A percentile compares a stretch with the other conserved stretches of the same genome.
These are phyloP conservation scores for Peronospora destructor DNA, from an alignment of 352 stramenopile species.

Conservation along the genomic window DNA sequence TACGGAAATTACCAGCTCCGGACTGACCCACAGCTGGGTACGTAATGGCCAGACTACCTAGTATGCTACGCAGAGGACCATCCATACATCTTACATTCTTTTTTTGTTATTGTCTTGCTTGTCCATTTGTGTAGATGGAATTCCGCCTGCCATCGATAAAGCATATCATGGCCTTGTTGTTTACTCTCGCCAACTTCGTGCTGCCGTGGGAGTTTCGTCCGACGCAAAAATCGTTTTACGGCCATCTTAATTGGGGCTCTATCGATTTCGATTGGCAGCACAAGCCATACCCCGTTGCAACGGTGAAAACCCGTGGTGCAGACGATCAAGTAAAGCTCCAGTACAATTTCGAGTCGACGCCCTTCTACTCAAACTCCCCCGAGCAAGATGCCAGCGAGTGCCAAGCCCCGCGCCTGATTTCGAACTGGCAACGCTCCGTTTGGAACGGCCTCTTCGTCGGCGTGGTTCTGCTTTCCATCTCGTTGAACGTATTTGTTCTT, in stretches of 20 bases:
- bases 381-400: slow-evolving; percentile 42
- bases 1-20: slow-evolving; percentile 88
- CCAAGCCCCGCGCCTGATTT: slow-evolving; percentile 37
- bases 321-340: slow-evolving; percentile 68
- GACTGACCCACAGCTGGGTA: slow-evolving; percentile 92
- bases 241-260: slow-evolving; percentile 89
- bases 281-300: slow-evolving; percentile 43
- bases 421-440: slow-evolving; percentile 26
- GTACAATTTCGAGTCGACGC: slow-evolving; percentile 45
- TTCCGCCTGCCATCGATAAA: slow-evolving; percentile 51
- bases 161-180: slow-evolving; percentile 51
- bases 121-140: slow-evolving; percentile 46
- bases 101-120: background rate
- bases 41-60: slow-evolving; percentile 1
- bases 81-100: background rate
- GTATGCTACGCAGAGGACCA: no score
- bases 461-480: slow-evolving; percentile 40
- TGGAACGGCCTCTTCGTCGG: slow-evolving; percentile 38
- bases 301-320: slow-evolving; percentile 46
- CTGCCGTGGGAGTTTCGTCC: slow-evolving; percentile 77
- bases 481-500: slow-evolving; percentile 44
- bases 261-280: slow-evolving; percentile 87
- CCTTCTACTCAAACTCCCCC: slow-evolving; percentile 34
- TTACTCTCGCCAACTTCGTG: slow-evolving; percentile 65
- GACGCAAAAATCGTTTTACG: slow-evolving; percentile 60